Conservation (phyloP, 768 basidiomycete genomes). For the Trametes maxima region DNA sequence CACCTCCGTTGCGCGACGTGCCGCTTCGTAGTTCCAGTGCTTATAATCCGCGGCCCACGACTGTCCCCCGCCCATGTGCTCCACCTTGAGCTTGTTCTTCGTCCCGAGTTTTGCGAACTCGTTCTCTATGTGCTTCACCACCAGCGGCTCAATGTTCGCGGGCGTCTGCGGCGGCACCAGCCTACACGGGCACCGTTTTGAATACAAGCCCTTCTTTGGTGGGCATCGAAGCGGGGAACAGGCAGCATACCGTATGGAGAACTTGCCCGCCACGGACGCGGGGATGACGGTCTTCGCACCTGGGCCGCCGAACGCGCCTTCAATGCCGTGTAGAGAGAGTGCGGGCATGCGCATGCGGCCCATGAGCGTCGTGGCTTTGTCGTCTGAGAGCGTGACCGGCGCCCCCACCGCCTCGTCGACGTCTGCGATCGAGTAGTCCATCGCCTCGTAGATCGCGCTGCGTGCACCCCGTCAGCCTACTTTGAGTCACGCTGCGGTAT, state of each 20-base stretch:
- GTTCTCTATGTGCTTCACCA: conserved; percentile 64
- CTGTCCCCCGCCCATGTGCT: conserved; percentile 81
- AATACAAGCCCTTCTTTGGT: not conserved
- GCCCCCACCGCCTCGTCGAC: conserved; percentile 79
- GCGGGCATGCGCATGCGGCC: conserved; percentile 90
- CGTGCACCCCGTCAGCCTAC: conserved; percentile 35
- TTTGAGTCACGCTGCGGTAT: not conserved
- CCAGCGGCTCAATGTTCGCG: conserved; percentile 66
- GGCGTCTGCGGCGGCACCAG: conserved; percentile 89
- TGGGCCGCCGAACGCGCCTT: conserved; percentile 86
- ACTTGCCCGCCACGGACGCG: conserved; percentile 85
- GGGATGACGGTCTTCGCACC: conserved; percentile 95
- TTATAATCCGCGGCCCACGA: conserved; percentile 86
- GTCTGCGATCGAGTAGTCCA: conserved; percentile 75
- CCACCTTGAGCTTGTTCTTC: conserved; percentile 79
- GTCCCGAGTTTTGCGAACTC: conserved; percentile 88
- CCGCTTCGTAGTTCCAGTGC: conserved; percentile 95
- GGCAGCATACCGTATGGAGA: conserved; percentile 77
- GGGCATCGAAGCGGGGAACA: not conserved
- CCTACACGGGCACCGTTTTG: conserved; percentile 34
- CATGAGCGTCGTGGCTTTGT: conserved; percentile 85
- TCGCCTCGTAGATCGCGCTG: conserved; percentile 61
- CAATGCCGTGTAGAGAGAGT: conserved; percentile 92
- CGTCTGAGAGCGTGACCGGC: conserved; percentile 67
- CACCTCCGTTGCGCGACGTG: conserved; percentile 79